Base-by-base conservation (phyloP, 2,329 filamentous ascomycete species). In the Sporothrix inflata region DNA sequence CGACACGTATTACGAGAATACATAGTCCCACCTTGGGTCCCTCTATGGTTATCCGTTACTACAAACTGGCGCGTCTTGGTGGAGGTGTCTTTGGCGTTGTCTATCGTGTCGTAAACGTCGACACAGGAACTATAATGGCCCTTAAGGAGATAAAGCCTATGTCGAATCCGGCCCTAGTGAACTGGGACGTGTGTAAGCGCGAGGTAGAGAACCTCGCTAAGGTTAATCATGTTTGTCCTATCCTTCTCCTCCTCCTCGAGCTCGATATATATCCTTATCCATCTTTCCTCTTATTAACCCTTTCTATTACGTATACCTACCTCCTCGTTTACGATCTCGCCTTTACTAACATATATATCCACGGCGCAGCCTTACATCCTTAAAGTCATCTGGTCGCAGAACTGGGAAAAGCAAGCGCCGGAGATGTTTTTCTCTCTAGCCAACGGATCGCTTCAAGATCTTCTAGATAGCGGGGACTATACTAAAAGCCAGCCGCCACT, bases 381-480 rank as follows among this genome's bases (percentile, higher is more conserved):
- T 6, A 24, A 67, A 3, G 42, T 69, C 12, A 47, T 60, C 51
- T 24, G 51, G 38, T 47, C 51, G 7, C 51, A 45, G 38, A 16
- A 30, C n/a, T 69, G 34, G 34, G 34, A 57, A 11, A n/a, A 9
- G 34, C 3, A 6, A 6, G 49, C 30, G n/a, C 27, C 67, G 5
- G n/a, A 69, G 51, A 69, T 69, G 21, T 69, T 60, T 30, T 8
- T 60, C 9, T 51, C 51, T 14, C 34, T 69, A 8, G 60, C 45
- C 16, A 51, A 69, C 21, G 67, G 67, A 51, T 45, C 67, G n/a
- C 49, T 69, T 12, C n/a, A 60, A 3, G 6, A 27, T 4, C 51
- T 69, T 14, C 21, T 60, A 1, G 19, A 16, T 2, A 19, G 38
- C 16, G 34, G 34, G 38, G 16, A 34, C 14, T 49, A 49, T 38